Evolutionary conservation across 2,329 filamentous ascomycete species (phyloP), one percentile per base, ranked within the genome.

Genomic region (Fusarium xylarioides): DNA sequence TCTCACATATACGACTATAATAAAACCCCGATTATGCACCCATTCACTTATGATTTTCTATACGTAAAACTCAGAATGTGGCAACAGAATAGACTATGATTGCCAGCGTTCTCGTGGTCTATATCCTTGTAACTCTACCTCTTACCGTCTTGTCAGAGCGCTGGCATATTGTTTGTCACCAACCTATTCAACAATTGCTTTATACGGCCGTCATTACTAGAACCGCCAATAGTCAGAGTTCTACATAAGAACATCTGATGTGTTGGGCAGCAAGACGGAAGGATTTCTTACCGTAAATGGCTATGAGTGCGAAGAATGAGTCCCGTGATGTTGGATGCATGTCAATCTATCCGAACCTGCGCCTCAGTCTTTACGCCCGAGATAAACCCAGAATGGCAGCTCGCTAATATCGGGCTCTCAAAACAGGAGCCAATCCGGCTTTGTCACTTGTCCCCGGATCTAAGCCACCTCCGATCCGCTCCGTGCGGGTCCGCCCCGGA

Each of bases 381-480:
- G 26, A 72, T 62, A 61, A 66, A 49, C 70, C 70, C 60, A 70
- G 65, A 72, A 70, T 55, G 70, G 70, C 62, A 73, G 46, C 47
- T 67, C 61, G 43, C 47, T 63, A 56, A 52, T 50, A 38, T 40
- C 23, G 18, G 37, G 35, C 55, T 18, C 37, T 40, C n/a, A 18
- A 44, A 43, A 32, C 32, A 34, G 28, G 47, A 52, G 26, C 66
- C 52, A 52, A 66, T 59, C 46, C 35, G 21, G 14, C 23, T 26
- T 32, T 53, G 16, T 60, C 35, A 34, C 23, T 53, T 47, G 38
- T 44, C 63, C 58, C 74, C 64, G 60, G 74, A 75, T 66, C 74
- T 68, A 68, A 77, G 75, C 75, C 75, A 77, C 75, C 73, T 37
- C 63, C 70, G 67, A 52, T 63, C 59, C 57, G 71, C 61, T 56